Base-by-base conservation (phyloP, 345 rosid genomes). In the Populus simonii region DNA sequence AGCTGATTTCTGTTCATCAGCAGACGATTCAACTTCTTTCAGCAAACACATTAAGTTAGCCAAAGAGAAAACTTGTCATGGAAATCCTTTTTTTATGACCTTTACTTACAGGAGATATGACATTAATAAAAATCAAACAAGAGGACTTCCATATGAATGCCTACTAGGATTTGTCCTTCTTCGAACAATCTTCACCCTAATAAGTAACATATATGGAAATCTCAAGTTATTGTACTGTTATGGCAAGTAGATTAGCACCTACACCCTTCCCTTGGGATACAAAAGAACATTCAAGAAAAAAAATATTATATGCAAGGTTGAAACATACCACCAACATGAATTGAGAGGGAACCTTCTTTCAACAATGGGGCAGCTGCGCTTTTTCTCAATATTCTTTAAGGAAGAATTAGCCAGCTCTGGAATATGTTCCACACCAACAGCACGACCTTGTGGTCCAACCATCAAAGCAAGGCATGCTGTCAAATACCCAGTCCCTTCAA, bases 381-480 rank as follows among this genome's bases (percentile, higher is more conserved):
- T 81, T 81, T 85, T 92, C 51, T 88, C 86, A 3, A 94, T 83
- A 71, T 94, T 92, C 85, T 88, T 81, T 77, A 89, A 85, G 18
- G 99, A 94, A 72, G 82, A 82, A 76, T 84, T 78, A 74, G 84
- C 95, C 81, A 96, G 81, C 79, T 94, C 91, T 51, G 97, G 92
- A 59, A 96, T 96, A 86, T 96, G 99, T 70, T 96, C 99, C 9
- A 94, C 92, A 2, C 98, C 98, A 81, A 94, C 89, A 74, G 89
- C 93, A 23, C 92, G 92, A 5, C 99, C 98, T 68, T 89, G 85
- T 27, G 88, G 83, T 73, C 97, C 99, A 78, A 96, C 97, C 98
- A 96, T 92, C 47, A 92, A 39, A 0, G 98, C 95, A 85, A 96
- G 92, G 88, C 97, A 96, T 67, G 94, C 98, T 31, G 97, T 91